Conservation (phyloP, 2,329 filamentous ascomycete genomes). For the Fusarium sororula region DNA sequence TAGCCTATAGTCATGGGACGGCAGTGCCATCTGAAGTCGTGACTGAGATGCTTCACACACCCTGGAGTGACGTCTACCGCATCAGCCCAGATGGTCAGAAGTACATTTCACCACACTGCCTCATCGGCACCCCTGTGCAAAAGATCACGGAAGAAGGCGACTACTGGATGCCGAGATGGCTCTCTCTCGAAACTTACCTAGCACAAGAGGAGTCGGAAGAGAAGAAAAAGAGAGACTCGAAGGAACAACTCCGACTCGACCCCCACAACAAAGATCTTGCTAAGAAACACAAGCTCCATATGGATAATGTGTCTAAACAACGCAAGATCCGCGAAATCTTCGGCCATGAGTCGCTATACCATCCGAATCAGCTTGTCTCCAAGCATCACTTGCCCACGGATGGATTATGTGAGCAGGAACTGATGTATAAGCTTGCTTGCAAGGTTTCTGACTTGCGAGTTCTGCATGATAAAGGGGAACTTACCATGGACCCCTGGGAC, state of each 20-base stretch:
- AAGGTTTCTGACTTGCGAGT: conserved; percentile 46
- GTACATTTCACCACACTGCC: conserved; percentile 37
- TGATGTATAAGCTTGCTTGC: conserved; percentile 49
- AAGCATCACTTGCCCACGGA: conserved; percentile 44
- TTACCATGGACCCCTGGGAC: conserved; percentile 51
- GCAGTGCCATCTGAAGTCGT: neutral
- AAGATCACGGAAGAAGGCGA: conserved; percentile 42
- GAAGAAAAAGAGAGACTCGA: conserved; percentile 5
- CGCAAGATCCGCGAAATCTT: conserved; percentile 49
- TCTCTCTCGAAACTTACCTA: conserved; percentile 44
- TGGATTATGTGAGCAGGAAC: conserved; percentile 48
- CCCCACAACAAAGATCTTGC: conserved; percentile 5
- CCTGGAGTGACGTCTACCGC: conserved; percentile 27
- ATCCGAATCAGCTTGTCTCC: conserved; percentile 50
- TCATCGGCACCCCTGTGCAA: conserved; percentile 42
- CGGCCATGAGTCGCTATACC: conserved; percentile 40
- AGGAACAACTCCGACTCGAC: conserved; percentile 4
- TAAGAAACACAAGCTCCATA: conserved; percentile 35
- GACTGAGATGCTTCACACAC: conserved; percentile 18
- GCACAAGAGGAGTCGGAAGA: conserved; percentile 37
- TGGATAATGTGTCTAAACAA: conserved; percentile 47
- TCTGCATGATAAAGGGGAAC: conserved; percentile 35
- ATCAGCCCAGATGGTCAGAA: conserved; percentile 35
- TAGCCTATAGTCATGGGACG: neutral
- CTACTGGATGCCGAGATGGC: conserved; percentile 47